Conservation (phyloP, 345 rosid genomes). For the Noccaea caerulescens region DNA sequence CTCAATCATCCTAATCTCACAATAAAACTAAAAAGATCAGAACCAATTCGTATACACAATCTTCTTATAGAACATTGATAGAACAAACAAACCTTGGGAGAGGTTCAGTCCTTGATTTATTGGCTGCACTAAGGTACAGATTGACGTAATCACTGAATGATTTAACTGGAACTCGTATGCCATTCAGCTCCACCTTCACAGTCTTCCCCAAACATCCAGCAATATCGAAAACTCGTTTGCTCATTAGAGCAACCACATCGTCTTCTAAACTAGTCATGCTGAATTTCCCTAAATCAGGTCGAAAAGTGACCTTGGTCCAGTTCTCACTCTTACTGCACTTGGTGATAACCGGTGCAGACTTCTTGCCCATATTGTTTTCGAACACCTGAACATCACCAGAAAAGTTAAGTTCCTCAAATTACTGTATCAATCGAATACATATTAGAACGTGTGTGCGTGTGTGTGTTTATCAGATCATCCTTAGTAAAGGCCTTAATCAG, state of each 20-base stretch:
- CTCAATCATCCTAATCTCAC: slow-evolving; percentile 61
- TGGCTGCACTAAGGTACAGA: slow-evolving; percentile 62
- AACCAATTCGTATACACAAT: slow-evolving; percentile 15
- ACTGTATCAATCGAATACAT: background rate
- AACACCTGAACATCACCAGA: slow-evolving; percentile 62
- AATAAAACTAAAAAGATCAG: slow-evolving; percentile 14
- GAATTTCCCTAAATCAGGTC: slow-evolving; percentile 83
- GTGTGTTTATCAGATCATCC: background rate
- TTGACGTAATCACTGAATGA: slow-evolving; percentile 80
- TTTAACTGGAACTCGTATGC: slow-evolving; percentile 69
- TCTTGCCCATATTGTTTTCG: slow-evolving; percentile 85
- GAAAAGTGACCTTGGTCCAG: slow-evolving; percentile 93
- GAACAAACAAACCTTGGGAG: slow-evolving; percentile 67
- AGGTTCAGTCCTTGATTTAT: slow-evolving; percentile 44
- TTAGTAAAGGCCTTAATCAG: background rate
- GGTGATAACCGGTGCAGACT: slow-evolving; percentile 64
- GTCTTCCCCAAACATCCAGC: slow-evolving; percentile 96
- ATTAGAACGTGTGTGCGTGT: background rate
- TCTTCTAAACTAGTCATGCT: slow-evolving; percentile 79
- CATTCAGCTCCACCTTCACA: slow-evolving; percentile 89
- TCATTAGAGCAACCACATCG: slow-evolving; percentile 94
- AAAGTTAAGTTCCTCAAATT: background rate
- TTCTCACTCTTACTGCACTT: slow-evolving; percentile 76
- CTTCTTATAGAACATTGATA: background rate
- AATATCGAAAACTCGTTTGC: slow-evolving; percentile 81